These are phyloP conservation scores for Cercospora brassicicola DNA, from an alignment of 2,329 filamentous ascomycete species.

Conservation along the genomic window DNA sequence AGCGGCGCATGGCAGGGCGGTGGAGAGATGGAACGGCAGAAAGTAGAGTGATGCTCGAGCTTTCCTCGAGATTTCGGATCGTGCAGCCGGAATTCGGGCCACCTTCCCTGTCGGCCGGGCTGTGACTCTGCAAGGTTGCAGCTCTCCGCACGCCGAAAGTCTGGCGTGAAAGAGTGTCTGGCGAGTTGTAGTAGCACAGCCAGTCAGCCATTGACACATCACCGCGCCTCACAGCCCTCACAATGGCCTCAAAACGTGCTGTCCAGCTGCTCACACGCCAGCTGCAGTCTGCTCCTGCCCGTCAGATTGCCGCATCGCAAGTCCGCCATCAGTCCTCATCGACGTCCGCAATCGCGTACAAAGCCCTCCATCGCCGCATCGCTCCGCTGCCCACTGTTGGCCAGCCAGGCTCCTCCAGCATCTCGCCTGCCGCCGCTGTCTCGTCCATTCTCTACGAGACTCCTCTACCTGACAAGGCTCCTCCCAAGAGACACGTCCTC, in stretches of 20 bases:
- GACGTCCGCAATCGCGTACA: conserved; percentile 85
- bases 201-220: conserved; percentile 2
- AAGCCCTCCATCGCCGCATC: conserved; percentile 88
- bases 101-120: not conserved
- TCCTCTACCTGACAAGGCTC: conserved; percentile 75
- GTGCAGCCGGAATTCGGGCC: not conserved
- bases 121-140: conserved; percentile 2
- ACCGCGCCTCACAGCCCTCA: not conserved
- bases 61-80: conserved; percentile 1
- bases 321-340: conserved; percentile 59
- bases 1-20: not conserved
- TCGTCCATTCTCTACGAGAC: conserved; percentile 99
- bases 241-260: conserved; percentile 41
- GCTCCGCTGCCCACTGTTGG: conserved; percentile 69
- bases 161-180: not conserved
- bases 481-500: conserved; percentile 90
- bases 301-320: conserved; percentile 28
- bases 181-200: not conserved
- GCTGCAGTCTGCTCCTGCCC: conserved; percentile 6
- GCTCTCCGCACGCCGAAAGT: not conserved
- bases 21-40: not conserved
- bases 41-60: conserved; percentile 1
- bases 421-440: conserved; percentile 86
- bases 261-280: conserved; percentile 29
- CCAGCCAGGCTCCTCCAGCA: conserved; percentile 63